phyloP scores from a whole-genome alignment of 176 grass and related monocot species.

The Triticum turgidum region DNA sequence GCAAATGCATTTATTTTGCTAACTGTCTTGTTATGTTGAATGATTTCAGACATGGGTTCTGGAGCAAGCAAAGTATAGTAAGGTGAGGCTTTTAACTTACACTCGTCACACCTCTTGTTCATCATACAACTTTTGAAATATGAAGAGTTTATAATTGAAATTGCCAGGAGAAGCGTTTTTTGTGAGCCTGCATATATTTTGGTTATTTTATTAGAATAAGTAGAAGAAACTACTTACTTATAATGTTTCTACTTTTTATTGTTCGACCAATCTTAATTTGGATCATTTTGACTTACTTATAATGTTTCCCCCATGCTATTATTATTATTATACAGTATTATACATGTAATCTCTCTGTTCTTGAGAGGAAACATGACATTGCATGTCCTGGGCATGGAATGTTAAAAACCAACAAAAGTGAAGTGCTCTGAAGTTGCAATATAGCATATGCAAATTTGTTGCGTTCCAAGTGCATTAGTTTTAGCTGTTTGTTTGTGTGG shows the following conservation, averaged over 20 bases:
- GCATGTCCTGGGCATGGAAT: conserved; percentile 1
- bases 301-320: background rate
- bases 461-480: background rate
- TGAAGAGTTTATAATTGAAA: background rate
- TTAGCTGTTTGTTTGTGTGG: conserved; percentile 26
- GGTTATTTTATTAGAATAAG: background rate
- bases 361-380: background rate
- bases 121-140: background rate
- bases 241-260: too few relatives aligned
- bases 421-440: background rate
- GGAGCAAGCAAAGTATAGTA: conserved; percentile 84
- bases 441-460: background rate
- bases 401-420: background rate
- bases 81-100: conserved; percentile 46
- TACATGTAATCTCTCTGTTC: background rate
- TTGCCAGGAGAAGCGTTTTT: background rate
- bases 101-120: background rate
- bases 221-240: background rate
- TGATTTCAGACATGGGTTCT: conserved; percentile 83
- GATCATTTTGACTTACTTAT: too few relatives aligned
- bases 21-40: conserved; percentile 26
- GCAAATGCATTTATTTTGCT: conserved; percentile 8
- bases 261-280: too few relatives aligned
- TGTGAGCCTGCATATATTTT: background rate
- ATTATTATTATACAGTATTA: background rate